phyloP scores from a whole-genome alignment of 139 green algal genomes.

The Eudorina sp. region DNA sequence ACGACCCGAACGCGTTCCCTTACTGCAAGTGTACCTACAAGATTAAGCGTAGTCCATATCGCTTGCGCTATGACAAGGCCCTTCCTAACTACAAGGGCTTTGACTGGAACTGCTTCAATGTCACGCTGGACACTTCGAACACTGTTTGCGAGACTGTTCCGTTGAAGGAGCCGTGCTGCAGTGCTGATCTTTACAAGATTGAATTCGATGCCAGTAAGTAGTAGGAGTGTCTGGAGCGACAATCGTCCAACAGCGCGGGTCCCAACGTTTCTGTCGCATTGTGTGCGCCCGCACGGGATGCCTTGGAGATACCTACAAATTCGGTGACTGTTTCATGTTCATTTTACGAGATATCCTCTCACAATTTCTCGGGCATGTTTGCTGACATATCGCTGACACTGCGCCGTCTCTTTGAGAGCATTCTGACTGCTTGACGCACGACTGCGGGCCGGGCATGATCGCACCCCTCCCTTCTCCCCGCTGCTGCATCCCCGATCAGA shows the following conservation, averaged over 20 bases:
- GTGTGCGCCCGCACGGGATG: too few species aligned
- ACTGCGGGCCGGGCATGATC: too few species aligned
- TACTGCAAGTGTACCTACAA: constrained; percentile 13
- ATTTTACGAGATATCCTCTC: too few species aligned
- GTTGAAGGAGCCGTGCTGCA: background rate
- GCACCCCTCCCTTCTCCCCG: background rate
- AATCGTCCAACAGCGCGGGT: too few species aligned
- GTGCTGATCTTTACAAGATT: constrained; percentile 16
- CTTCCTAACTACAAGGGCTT: constrained; percentile 3
- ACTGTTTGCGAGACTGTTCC: background rate
- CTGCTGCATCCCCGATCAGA: background rate
- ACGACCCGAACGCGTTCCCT: constrained; percentile 12
- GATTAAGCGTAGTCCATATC: background rate
- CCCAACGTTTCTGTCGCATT: too few species aligned
- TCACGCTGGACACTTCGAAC: background rate
- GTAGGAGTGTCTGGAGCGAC: too few species aligned
- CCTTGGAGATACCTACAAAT: too few species aligned
- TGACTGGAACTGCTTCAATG: constrained; percentile 22
- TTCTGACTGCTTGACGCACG: too few species aligned
- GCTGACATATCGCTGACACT: too few species aligned
- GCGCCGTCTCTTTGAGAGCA: too few species aligned
- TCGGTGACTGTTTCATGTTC: too few species aligned
- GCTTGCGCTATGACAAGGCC: background rate
- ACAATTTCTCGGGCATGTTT: too few species aligned
- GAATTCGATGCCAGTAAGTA: constrained; percentile 35